A percentile compares a stretch with the other conserved stretches of the same genome.
Evolutionary conservation across 2,329 filamentous ascomycete genomes (phyloP).

Genomic region (Colletotrichum cuscutae): DNA sequence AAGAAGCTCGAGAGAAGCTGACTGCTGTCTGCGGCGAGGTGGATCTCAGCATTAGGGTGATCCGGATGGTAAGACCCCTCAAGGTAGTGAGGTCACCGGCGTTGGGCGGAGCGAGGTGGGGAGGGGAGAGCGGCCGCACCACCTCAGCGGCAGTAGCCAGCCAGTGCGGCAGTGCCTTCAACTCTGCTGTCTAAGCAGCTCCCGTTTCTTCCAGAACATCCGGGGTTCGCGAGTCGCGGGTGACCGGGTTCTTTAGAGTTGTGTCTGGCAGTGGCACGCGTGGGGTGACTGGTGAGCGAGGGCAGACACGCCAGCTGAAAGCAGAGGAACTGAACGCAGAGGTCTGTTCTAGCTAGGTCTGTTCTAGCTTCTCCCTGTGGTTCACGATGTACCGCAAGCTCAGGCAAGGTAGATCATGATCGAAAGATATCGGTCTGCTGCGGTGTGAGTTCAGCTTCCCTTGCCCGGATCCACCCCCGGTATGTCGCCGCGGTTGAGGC

Average conservation of each 20-base stretch:
- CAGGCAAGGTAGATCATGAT: not conserved
- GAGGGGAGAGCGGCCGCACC: not conserved
- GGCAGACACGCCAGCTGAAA: not conserved
- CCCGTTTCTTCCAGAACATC: not conserved
- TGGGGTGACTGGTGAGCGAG: not conserved
- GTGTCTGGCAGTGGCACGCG: not conserved
- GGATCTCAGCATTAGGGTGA: not conserved
- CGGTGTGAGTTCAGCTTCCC: not conserved
- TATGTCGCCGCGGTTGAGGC: constrained; percentile 1
- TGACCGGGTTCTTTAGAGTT: constrained; percentile 3
- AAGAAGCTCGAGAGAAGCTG: not conserved
- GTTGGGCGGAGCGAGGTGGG: not conserved
- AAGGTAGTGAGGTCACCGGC: not conserved
- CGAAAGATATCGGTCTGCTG: not conserved
- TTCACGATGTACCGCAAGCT: not conserved
- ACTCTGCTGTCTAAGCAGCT: not conserved
- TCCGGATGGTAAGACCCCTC: no score
- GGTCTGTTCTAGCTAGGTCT: no score
- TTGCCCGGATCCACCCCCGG: not conserved
- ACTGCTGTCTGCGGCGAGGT: not conserved
- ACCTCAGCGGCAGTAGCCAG: constrained; percentile 10
- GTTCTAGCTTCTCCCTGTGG: not conserved
- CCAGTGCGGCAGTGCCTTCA: not conserved
- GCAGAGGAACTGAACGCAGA: not conserved
- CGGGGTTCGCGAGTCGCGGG: constrained; percentile 1